Evolutionary conservation across 495 filamentous ascomycete genomes (phyloP), one percentile per base, ranked within the genome.

Genomic region (Penicillium cinerascens): DNA sequence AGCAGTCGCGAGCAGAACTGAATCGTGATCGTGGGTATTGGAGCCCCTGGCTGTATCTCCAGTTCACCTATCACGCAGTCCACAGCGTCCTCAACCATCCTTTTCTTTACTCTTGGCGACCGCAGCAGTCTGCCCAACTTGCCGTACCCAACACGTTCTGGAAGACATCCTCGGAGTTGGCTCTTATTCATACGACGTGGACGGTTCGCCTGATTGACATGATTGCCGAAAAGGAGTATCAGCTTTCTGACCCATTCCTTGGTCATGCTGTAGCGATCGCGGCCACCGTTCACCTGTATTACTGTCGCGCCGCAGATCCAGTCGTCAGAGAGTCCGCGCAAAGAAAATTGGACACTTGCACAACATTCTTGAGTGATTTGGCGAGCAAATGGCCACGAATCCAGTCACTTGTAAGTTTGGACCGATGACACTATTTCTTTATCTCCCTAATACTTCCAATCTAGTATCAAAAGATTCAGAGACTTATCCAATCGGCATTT

Each of bases 61-160:
- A 75, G 49, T 74, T 75, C 54, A 72, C 66, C 22, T 74, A 75
- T 44, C 72, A 75, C 29, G 68, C 63, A 21, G 69, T 75, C 23
- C 68, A 68, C 25, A 73, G 71, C 25, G 66, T 75, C 17, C 47
- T 75, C 11, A 75, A 75, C 41, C 72, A 75, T 21, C 72, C 72
- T 0, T 75, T 75, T 29, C 65, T 75, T 1, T 75, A 75, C 54
- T 74, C 73, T 9, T 70, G 71, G 55, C 61, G 68, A n/a, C 68
- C 72, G 2, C 70, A 73, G 23, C 66, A 72, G 20, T 70, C 73
- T n/a, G 49, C 68, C 29, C 73, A 73, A 43, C 66, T 75, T 3
- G 64, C 70, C 0, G 71, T 75, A 22, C 72, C 72, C 1, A 75
- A 75, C 33, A 71, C 66, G 3, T 75, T 75, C 47, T 75, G 72